Conservation (phyloP, 2,329 filamentous ascomycete species). For the Chaetoscypha palmicola region DNA sequence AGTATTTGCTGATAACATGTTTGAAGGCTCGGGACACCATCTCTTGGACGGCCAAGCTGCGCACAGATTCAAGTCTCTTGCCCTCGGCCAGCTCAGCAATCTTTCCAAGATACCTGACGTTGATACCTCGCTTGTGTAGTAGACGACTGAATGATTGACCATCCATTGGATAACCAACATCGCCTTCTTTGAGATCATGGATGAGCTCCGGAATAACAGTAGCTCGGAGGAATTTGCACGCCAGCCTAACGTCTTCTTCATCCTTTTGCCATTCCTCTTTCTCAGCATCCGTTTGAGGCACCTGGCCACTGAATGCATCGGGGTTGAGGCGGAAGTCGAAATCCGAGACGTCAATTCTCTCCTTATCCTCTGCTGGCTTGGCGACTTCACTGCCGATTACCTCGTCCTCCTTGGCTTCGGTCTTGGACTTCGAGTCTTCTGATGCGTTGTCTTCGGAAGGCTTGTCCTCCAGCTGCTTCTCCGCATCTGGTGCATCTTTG, state of each 20-base stretch:
- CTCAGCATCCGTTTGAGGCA: constrained; percentile 83
- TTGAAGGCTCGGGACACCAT: constrained; percentile 97
- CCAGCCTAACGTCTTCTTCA: constrained; percentile 79
- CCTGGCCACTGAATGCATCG: constrained; percentile 89
- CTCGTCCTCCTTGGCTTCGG: constrained; percentile 30
- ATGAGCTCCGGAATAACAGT: constrained; percentile 79
- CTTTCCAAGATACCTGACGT: constrained; percentile 89
- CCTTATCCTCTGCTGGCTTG: constrained; percentile 33
- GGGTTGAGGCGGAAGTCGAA: constrained; percentile 90
- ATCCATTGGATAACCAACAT: constrained; percentile 97
- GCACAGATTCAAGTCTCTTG: constrained; percentile 68
- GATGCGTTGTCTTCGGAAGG: constrained; percentile 24
- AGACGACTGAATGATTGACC: constrained; percentile 83
- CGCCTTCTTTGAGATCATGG: constrained; percentile 80
- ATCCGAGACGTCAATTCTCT: constrained; percentile 75
- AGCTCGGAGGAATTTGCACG: constrained; percentile 69
- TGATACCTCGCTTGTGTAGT: constrained; percentile 95
- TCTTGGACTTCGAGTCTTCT: constrained; percentile 8
- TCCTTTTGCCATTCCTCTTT: constrained; percentile 77
- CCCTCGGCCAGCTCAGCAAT: constrained; percentile 65
- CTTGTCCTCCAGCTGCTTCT: constrained; percentile 30
- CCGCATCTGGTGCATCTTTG: constrained; percentile 25
- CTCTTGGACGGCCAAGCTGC: constrained; percentile 74
- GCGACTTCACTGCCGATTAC: constrained; percentile 32
- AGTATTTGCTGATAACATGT: constrained; percentile 73